Evolutionary conservation across 768 basidiomycete species (phyloP).

Genomic region (Rhodotorula paludigena): DNA sequence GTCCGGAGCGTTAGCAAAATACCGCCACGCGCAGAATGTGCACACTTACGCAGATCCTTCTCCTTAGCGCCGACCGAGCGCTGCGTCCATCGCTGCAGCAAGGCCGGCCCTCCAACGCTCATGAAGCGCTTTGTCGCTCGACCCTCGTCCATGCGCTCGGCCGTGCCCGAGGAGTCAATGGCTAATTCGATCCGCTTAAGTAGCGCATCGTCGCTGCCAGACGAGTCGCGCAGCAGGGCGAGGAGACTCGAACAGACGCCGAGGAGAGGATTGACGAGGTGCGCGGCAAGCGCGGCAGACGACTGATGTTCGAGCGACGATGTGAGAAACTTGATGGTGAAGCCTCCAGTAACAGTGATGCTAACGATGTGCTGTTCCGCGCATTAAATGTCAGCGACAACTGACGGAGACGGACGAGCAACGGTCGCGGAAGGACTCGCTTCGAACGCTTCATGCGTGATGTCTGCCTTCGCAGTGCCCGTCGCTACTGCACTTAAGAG

Average conservation of each 20-base stretch:
- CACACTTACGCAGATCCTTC: slow-evolving; percentile 1
- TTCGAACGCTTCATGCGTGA: slow-evolving; percentile 16
- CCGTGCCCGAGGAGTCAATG: slow-evolving; percentile 10
- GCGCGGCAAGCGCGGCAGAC: slow-evolving; percentile 3
- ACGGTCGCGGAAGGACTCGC: not conserved
- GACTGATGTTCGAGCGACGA: slow-evolving; percentile 9
- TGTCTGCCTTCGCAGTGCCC: slow-evolving; percentile 4
- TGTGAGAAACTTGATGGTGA: slow-evolving; percentile 1
- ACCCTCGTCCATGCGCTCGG: slow-evolving; percentile 7
- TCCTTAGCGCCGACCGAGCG: not conserved
- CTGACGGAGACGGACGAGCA: no score
- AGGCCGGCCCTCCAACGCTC: not conserved
- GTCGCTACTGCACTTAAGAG: not conserved
- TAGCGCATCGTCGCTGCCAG: slow-evolving; percentile 1
- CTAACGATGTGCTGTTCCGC: slow-evolving; percentile 13
- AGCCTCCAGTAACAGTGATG: not conserved
- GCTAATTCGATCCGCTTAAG: not conserved
- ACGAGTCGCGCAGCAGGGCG: not conserved
- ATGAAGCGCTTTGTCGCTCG: not conserved
- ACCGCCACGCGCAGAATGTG: no score
- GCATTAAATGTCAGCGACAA: no score
- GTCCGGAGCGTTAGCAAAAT: not conserved
- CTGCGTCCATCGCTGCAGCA: slow-evolving; percentile 16
- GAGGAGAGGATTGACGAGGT: slow-evolving; percentile 22
- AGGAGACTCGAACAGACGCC: slow-evolving; percentile 4